Base-by-base conservation (phyloP, 148 eudicot genomes). In the Diospyros kaki region DNA sequence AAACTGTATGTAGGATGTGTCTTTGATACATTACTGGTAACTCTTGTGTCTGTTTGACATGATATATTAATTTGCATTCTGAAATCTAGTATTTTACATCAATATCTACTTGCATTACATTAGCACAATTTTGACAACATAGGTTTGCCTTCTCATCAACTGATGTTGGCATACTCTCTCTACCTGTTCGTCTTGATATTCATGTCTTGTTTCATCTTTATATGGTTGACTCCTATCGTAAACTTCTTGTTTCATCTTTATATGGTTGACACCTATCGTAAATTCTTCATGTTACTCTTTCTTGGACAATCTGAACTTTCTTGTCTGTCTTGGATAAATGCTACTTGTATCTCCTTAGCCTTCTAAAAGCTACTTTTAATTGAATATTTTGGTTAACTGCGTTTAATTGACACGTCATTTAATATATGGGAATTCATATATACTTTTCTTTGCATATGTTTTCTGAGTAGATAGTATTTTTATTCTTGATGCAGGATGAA, bases 401-500 rank as follows among this genome's bases (percentile, higher is more conserved):
- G 28, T 39, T 40, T 9, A 1, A 44, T 3, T 17, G 64, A 13
- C 18, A 42, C 10, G 44, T 13, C 54, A 13, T 58, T 50, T 46
- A 8, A 40, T 18, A 62, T 11, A 62, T 53, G 18, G 0, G 15
- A n/a, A n/a, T n/a, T n/a, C 55, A 7, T 55, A 55, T 55, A 28
- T 15, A 54, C 38, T 55, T 70, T 70, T 70, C 42, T 55, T 14
- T 55, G 18, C 28, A 2, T 42, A 55, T n/a, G 55, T 64, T 65
- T n/a, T n/a, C 60, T 58, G 51, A 73, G 44, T 10, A 41, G 68
- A 39, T 74, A 61, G 15, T n/a, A 9, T 71, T 50, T 80, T 65
- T 58, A 46, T 63, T 66, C 74, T 73, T 44, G 43, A 6, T 81
- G 46, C 86, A 93, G 98, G 98, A 93, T 88, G 98, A 93, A 78